These are phyloP conservation scores for Cordyceps pruinosa DNA, from an alignment of 2,329 filamentous ascomycete genomes.

Conservation along the genomic window DNA sequence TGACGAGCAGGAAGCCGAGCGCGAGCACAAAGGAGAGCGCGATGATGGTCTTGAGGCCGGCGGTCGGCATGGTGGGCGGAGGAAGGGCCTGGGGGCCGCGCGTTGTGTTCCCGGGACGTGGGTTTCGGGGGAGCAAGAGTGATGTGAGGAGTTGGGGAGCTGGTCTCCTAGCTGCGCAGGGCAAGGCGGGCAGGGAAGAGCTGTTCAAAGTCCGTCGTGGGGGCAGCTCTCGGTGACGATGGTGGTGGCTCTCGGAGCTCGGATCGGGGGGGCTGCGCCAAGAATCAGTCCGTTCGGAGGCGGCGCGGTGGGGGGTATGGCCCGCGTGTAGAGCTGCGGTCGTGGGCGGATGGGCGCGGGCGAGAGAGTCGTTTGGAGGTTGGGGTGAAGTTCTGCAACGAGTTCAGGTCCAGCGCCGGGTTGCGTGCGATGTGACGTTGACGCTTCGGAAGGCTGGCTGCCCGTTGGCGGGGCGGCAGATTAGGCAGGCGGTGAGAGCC, in stretches of 20 bases:
- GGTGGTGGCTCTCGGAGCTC: background rate
- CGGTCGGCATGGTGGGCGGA: conserved; percentile 54
- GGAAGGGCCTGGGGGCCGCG: background rate
- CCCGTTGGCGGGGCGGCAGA: background rate
- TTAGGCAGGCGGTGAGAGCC: conserved; percentile 4
- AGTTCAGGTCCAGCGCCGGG: background rate
- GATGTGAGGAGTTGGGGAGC: background rate
- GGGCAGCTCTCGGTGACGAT: background rate
- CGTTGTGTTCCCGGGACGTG: background rate
- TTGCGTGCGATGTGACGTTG: conserved; percentile 1
- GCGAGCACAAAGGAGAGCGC: conserved; percentile 97
- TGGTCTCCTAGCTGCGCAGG: no score
- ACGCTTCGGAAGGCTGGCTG: background rate
- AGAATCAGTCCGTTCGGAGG: background rate
- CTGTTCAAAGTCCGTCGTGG: no score
- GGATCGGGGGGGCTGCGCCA: background rate
- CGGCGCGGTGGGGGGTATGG: background rate
- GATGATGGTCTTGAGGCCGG: conserved; percentile 98
- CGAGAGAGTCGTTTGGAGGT: background rate
- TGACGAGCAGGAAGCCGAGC: conserved; percentile 97
- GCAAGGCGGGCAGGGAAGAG: no score
- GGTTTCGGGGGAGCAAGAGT: background rate
- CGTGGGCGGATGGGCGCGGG: background rate
- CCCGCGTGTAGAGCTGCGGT: background rate
- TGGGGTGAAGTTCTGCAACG: background rate